Percentiles rank a stretch among this genome's conserved stretches.
These are phyloP conservation scores for Cyclotella baltica DNA, from an alignment of 108 stramenopile species.

Conservation along the genomic window DNA sequence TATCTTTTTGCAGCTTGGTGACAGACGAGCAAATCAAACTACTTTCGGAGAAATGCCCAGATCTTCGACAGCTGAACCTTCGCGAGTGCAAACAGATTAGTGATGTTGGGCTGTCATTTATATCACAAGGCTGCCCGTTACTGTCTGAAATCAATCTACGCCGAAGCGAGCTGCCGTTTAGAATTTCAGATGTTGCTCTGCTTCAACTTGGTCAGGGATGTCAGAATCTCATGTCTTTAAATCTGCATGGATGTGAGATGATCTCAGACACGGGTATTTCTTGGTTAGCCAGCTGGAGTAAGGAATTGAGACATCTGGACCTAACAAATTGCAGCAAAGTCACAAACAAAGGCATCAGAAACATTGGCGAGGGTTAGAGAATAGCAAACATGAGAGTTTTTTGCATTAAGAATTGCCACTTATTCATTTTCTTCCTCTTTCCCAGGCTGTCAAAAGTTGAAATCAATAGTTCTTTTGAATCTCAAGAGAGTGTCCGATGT, in stretches of 20 bases:
- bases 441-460: constrained; percentile 45
- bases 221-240: constrained; percentile 29
- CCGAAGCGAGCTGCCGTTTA: constrained; percentile 51
- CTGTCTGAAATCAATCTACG: constrained; percentile 47
- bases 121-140: constrained; percentile 49
- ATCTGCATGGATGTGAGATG: constrained; percentile 58
- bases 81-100: constrained; percentile 53
- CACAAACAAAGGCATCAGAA: constrained; percentile 57
- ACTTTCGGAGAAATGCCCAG: constrained; percentile 29
- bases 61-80: constrained; percentile 44
- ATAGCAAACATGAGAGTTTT: background rate
- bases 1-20: constrained; percentile 49
- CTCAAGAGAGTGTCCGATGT: constrained; percentile 58
- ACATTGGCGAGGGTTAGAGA: constrained; percentile 52
- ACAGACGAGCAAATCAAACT: constrained; percentile 58
- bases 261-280: constrained; percentile 59
- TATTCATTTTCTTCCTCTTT: background rate
- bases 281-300: constrained; percentile 56
- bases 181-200: constrained; percentile 63
- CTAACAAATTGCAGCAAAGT: constrained; percentile 56
- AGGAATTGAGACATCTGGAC: constrained; percentile 50
- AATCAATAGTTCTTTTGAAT: constrained; percentile 44
- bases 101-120: constrained; percentile 52
- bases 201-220: constrained; percentile 56
- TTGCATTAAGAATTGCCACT: background rate